Evolutionary conservation across 176 grass and related monocot species (phyloP).

Genomic region (Bolboschoenus planiculmis): DNA sequence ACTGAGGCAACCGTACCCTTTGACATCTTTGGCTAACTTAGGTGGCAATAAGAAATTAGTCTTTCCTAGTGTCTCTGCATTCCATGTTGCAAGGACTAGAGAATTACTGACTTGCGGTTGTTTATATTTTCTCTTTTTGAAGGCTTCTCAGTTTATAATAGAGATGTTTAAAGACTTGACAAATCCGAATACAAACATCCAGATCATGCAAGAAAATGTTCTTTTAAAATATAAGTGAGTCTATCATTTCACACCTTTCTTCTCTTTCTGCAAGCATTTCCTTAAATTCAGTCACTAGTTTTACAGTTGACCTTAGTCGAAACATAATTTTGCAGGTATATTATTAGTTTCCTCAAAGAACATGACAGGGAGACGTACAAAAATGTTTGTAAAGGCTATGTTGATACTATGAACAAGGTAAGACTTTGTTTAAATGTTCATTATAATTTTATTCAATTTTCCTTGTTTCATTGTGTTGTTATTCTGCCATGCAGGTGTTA

Average conservation of each 20-base stretch:
- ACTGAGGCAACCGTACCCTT: background rate
- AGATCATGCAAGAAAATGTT: constrained; percentile 76
- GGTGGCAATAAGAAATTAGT: background rate
- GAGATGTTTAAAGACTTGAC: constrained; percentile 62
- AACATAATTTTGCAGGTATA: constrained; percentile 39
- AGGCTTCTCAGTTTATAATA: constrained; percentile 55
- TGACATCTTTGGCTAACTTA: background rate
- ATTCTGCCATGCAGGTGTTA: constrained; percentile 43
- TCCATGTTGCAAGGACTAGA: background rate
- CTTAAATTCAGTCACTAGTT: background rate
- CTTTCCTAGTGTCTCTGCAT: background rate
- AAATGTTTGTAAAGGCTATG: constrained; percentile 51
- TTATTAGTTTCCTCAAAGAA: constrained; percentile 73
- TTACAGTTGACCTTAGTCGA: background rate
- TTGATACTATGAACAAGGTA: constrained; percentile 90
- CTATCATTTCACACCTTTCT: background rate
- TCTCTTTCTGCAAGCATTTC: background rate
- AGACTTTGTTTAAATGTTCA: background rate
- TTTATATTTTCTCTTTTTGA: constrained; percentile 23
- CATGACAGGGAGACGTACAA: constrained; percentile 55
- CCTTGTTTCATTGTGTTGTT: constrained; percentile 12
- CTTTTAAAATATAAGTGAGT: constrained; percentile 69
- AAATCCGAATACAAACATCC: constrained; percentile 89
- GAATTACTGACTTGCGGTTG: constrained; percentile 2
- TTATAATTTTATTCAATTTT: background rate